A percentile compares a stretch with the other conserved stretches of the same genome.
Conservation (phyloP, 805 yeast species). For the Dipodascopsis uninucleata region DNA sequence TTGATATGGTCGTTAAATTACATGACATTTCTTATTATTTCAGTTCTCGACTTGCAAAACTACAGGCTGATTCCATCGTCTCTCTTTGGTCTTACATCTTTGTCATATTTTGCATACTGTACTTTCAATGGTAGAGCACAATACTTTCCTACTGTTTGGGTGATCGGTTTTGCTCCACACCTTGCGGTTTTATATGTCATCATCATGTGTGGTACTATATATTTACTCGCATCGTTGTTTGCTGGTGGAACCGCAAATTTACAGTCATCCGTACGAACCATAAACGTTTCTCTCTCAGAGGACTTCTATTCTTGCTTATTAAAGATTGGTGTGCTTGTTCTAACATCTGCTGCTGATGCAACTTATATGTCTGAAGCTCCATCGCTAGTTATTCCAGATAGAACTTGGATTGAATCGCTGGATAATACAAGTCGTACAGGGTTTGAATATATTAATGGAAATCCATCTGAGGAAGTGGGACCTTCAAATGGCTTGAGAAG, state of each 20-base stretch:
- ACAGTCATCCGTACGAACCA: slow-evolving; percentile 38
- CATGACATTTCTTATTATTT: slow-evolving; percentile 59
- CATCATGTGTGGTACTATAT: slow-evolving; percentile 50
- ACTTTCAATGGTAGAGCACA: slow-evolving; percentile 43
- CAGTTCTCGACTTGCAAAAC: slow-evolving; percentile 48
- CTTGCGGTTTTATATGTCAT: slow-evolving; percentile 51
- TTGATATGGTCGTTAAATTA: slow-evolving; percentile 58
- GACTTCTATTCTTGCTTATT: slow-evolving; percentile 64
- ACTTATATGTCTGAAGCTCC: slow-evolving; percentile 61
- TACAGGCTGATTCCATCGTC: slow-evolving; percentile 64
- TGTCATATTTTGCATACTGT: slow-evolving; percentile 46
- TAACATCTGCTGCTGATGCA: slow-evolving; percentile 63
- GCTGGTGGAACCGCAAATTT: slow-evolving; percentile 45
- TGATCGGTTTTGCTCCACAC: slow-evolving; percentile 66
- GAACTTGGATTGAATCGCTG: slow-evolving; percentile 48
- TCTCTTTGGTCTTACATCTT: slow-evolving; percentile 51
- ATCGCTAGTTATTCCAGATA: slow-evolving; percentile 44
- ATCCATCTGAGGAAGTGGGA: slow-evolving; percentile 5
- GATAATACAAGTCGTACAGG: slow-evolving; percentile 35
- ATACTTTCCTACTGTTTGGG: slow-evolving; percentile 53
- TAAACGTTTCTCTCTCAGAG: slow-evolving; percentile 45
- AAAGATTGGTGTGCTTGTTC: slow-evolving; percentile 58
- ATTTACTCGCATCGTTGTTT: slow-evolving; percentile 55
- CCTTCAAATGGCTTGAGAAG: neutral
- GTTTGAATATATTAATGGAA: slow-evolving; percentile 19